phyloP scores from a whole-genome alignment of 2,329 filamentous ascomycete species.

The Neofusicoccum ribis region DNA sequence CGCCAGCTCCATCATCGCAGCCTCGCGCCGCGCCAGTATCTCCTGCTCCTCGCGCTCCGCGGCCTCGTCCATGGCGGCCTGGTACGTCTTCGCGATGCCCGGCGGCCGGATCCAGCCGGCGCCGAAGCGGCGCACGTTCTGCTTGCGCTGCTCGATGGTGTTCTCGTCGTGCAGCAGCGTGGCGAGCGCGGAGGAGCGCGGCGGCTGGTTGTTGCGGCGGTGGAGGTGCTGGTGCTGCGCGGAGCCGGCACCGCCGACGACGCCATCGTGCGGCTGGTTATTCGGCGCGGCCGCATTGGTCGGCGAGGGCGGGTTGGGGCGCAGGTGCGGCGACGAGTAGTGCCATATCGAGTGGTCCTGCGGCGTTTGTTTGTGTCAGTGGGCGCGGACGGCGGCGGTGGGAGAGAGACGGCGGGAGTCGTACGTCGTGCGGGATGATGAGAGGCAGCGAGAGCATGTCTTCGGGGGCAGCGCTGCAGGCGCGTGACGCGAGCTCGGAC shows the following conservation, averaged over 20 bases:
- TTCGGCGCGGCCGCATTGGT: slow-evolving; percentile 26
- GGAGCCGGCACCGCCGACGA: slow-evolving; percentile 21
- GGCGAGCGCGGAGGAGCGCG: slow-evolving; percentile 63
- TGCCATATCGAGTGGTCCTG: slow-evolving; percentile 20
- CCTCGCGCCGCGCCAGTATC: slow-evolving; percentile 69
- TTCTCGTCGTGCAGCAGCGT: slow-evolving; percentile 75
- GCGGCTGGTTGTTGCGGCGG: slow-evolving; percentile 32
- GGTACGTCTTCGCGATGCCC: slow-evolving; percentile 83
- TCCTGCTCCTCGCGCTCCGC: slow-evolving; percentile 85
- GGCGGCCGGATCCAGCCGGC: slow-evolving; percentile 88
- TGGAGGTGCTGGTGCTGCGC: slow-evolving; percentile 25
- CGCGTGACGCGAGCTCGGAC: slow-evolving; percentile 4
- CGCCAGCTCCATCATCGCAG: slow-evolving; percentile 71
- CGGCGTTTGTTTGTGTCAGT: neutral
- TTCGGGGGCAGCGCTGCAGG: neutral
- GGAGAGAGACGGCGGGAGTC: slow-evolving; percentile 7
- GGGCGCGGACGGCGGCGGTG: slow-evolving; percentile 2
- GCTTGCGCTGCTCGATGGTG: slow-evolving; percentile 71
- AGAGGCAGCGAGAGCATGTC: slow-evolving; percentile 31
- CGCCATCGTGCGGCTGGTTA: slow-evolving; percentile 23
- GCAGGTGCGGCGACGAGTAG: slow-evolving; percentile 10
- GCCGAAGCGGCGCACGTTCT: slow-evolving; percentile 83
- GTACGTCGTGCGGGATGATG: slow-evolving; percentile 29
- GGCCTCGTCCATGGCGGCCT: slow-evolving; percentile 86
- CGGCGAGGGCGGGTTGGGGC: slow-evolving; percentile 26